Percentiles rank a stretch among this genome's conserved stretches.
Evolutionary conservation across 2,329 filamentous ascomycete species (phyloP).

Genomic region (Aschersonia sp.): DNA sequence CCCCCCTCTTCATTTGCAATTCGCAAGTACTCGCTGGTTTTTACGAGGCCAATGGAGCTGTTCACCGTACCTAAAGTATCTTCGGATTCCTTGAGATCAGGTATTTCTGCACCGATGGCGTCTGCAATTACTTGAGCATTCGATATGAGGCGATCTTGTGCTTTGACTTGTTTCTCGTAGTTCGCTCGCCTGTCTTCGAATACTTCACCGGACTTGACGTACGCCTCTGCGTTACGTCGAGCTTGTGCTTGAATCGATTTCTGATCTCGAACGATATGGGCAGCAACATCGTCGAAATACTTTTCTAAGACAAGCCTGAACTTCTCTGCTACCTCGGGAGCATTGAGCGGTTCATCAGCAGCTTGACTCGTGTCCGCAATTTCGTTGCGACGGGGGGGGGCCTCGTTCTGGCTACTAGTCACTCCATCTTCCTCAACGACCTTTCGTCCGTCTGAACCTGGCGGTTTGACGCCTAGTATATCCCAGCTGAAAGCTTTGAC

Average conservation of each 20-base stretch:
- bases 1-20: conserved; percentile 82
- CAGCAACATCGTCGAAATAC: conserved; percentile 88
- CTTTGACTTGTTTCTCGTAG: conserved; percentile 86
- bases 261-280: conserved; percentile 79
- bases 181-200: conserved; percentile 95
- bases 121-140: conserved; percentile 90
- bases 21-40: conserved; percentile 82
- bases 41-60: conserved; percentile 80
- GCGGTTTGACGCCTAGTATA: conserved; percentile 64
- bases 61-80: conserved; percentile 49
- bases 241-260: conserved; percentile 77
- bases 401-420: conserved; percentile 29
- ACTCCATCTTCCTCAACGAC: conserved; percentile 68
- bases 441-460: conserved; percentile 66
- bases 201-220: conserved; percentile 95
- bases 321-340: conserved; percentile 64
- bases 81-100: conserved; percentile 75
- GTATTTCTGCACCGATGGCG: conserved; percentile 81
- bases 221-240: conserved; percentile 90
- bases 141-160: conserved; percentile 75
- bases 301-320: conserved; percentile 75
- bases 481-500: conserved; percentile 97
- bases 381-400: conserved; percentile 32
- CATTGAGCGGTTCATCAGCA: conserved; percentile 52
- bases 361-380: conserved; percentile 24